Base-by-base conservation (phyloP, 2,329 filamentous ascomycete genomes). In the Trichoderma sp. region DNA sequence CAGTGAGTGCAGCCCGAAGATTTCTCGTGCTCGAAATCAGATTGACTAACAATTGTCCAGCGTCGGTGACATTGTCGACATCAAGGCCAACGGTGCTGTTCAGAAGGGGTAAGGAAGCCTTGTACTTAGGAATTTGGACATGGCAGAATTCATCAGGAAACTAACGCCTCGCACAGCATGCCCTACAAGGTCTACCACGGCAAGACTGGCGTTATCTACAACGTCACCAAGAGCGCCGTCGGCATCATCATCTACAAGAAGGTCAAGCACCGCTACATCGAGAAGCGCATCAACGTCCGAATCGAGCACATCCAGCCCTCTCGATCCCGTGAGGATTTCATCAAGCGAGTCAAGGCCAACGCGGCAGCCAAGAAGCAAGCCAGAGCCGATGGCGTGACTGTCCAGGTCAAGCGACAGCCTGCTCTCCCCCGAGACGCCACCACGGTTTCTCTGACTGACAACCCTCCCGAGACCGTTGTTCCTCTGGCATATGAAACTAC, bases 211-310 rank as follows among this genome's bases (percentile, higher is more conserved):
- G 92, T 97, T 78, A 86, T 97, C 85, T 97, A 97, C 92, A 99
- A 99, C 88, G 95, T 99, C 79, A 95, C 94, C 85, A 97, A 97
- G 90, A 92, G 89, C 78, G 92, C 95, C 74, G 93, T 99, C 81
- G 95, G 95, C 79, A 92, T 99, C 84, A 97, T 99, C 86, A 92
- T 99, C 86, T 94, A 97, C 92, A 97, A 97, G 90, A 93, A 96
- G 84, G 95, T 99, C 82, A 93, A 94, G 86, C 95, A 98, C 91
- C 92, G 94, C 80, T 99, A 97, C 90, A 88, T 99, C 83, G 95
- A 99, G 92, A 99, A 99, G 93, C 94, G 95, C 83, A 90, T 99
- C 87, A 98, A 97, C 90, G 88, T 99, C 86, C 93, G 95, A 82
- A 85, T 98, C 84, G 95, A 99, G 91, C 95, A 99, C 90, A 89